Evolutionary conservation across 2,329 filamentous ascomycete species (phyloP).

Genomic region (Teratosphaeriaceae sp.): DNA sequence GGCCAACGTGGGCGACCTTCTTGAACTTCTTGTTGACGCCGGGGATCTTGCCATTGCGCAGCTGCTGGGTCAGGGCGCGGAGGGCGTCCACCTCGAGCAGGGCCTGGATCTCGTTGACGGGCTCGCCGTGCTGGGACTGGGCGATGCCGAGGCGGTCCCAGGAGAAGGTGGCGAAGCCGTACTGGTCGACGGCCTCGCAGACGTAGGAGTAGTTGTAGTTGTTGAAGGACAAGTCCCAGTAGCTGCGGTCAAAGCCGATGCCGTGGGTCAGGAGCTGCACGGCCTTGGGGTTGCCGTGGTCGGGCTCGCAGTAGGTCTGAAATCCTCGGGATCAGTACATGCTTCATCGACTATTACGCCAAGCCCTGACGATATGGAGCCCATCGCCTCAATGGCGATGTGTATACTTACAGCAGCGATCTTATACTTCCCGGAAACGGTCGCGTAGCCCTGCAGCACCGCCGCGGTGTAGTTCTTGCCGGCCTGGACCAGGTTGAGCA

Average conservation of each 20-base stretch:
- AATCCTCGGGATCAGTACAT: not conserved
- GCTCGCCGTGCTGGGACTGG: constrained; percentile 51
- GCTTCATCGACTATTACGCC: no score
- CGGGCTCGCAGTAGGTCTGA: constrained; percentile 53
- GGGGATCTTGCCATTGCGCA: constrained; percentile 42
- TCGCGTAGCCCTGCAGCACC: constrained; percentile 44
- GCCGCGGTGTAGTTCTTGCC: constrained; percentile 45
- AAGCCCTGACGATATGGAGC: no score
- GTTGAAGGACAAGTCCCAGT: constrained; percentile 56
- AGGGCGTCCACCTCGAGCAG: constrained; percentile 54
- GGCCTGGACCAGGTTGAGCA: constrained; percentile 44
- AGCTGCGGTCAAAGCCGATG: constrained; percentile 48
- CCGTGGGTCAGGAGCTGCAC: constrained; percentile 49
- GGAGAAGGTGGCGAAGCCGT: constrained; percentile 53
- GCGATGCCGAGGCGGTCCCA: constrained; percentile 59
- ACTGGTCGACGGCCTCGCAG: constrained; percentile 44
- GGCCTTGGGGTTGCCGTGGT: constrained; percentile 32
- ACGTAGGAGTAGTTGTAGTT: constrained; percentile 59
- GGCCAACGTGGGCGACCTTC: constrained; percentile 54
- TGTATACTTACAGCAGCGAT: constrained; percentile 39
- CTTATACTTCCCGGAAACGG: constrained; percentile 48
- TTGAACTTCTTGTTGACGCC: constrained; percentile 33
- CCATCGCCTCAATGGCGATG: no score
- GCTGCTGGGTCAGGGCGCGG: constrained; percentile 44
- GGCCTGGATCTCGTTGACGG: constrained; percentile 54